A percentile compares a stretch with the other conserved stretches of the same genome.
Evolutionary conservation across 139 green algal species (phyloP).

Genomic region (Chlamydomonas sphaeroides): DNA sequence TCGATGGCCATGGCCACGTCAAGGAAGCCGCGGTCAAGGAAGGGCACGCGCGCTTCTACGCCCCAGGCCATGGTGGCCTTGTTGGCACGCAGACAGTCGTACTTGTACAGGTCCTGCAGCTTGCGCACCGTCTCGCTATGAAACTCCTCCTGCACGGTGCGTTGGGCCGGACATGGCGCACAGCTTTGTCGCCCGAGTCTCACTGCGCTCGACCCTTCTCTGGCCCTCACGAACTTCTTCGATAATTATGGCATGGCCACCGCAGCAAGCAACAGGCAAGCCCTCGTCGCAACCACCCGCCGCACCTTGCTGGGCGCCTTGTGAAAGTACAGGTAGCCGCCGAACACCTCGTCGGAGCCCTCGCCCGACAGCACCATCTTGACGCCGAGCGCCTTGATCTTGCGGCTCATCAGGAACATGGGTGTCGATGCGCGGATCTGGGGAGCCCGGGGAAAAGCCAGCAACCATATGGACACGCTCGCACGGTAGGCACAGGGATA

Average conservation of each 20-base stretch:
- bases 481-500: too few species aligned
- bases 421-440: slow-evolving; percentile 85
- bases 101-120: slow-evolving; percentile 91
- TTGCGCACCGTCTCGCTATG: slow-evolving; percentile 91
- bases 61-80: slow-evolving; percentile 96
- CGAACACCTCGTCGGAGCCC: slow-evolving; percentile 96
- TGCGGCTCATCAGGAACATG: slow-evolving; percentile 96
- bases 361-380: slow-evolving; percentile 96
- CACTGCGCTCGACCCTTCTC: too few species aligned
- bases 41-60: slow-evolving; percentile 93
- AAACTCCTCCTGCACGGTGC: slow-evolving; percentile 78
- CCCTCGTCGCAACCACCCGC: too few species aligned
- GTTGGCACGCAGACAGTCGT: slow-evolving; percentile 97
- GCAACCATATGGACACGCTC: too few species aligned
- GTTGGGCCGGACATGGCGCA: too few species aligned
- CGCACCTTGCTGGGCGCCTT: slow-evolving; percentile 85
- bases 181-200: too few species aligned
- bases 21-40: slow-evolving; percentile 94
- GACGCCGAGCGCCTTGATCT: slow-evolving; percentile 89
- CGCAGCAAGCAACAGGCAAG: too few species aligned
- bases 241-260: too few species aligned
- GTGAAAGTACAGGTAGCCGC: slow-evolving; percentile 99
- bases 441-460: too few species aligned
- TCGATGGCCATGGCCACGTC: slow-evolving; percentile 92
- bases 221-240: too few species aligned